Conservation (phyloP, 352 stramenopile species). For the Pythium monospermum region DNA sequence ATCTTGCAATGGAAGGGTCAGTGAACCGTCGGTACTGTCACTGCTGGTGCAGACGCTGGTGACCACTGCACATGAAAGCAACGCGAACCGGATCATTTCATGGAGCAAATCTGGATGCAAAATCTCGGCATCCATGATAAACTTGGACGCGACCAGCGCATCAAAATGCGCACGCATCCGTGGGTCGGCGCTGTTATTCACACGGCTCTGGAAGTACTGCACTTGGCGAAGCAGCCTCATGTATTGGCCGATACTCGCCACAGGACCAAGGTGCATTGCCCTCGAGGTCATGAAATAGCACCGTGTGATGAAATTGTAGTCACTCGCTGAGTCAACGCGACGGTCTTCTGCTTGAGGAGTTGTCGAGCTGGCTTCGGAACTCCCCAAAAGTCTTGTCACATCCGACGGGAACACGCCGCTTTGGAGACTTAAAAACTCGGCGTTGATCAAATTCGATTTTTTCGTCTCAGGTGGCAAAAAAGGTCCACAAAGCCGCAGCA, state of each 20-base stretch:
- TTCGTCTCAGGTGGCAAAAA: conserved; percentile 76
- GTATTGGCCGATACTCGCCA: conserved; percentile 78
- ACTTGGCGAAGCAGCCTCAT: conserved; percentile 88
- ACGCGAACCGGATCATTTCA: conserved; percentile 65
- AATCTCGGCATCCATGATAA: conserved; percentile 75
- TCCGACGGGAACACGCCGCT: conserved; percentile 65
- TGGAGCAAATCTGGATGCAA: conserved; percentile 75
- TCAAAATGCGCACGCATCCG: conserved; percentile 76
- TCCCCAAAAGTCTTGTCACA: conserved; percentile 46
- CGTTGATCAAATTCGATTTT: conserved; percentile 71
- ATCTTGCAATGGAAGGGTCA: conserved; percentile 37
- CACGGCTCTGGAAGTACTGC: conserved; percentile 82
- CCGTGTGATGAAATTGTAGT: conserved; percentile 96
- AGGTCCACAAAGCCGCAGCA: conserved; percentile 75
- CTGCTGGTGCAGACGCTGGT: conserved; percentile 42
- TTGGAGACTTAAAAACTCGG: conserved; percentile 37
- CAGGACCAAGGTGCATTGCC: conserved; percentile 89
- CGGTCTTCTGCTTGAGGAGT: conserved; percentile 17
- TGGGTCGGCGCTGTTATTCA: conserved; percentile 68
- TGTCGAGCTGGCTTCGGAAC: conserved; percentile 18
- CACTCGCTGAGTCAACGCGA: conserved; percentile 7
- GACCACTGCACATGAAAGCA: conserved; percentile 60
- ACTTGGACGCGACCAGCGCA: conserved; percentile 58
- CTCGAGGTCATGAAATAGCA: conserved; percentile 95
- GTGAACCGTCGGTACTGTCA: background rate